A percentile compares a stretch with the other conserved stretches of the same genome.
Evolutionary conservation across 257 asterid species (phyloP).

Genomic region (Nicotiana otophora): DNA sequence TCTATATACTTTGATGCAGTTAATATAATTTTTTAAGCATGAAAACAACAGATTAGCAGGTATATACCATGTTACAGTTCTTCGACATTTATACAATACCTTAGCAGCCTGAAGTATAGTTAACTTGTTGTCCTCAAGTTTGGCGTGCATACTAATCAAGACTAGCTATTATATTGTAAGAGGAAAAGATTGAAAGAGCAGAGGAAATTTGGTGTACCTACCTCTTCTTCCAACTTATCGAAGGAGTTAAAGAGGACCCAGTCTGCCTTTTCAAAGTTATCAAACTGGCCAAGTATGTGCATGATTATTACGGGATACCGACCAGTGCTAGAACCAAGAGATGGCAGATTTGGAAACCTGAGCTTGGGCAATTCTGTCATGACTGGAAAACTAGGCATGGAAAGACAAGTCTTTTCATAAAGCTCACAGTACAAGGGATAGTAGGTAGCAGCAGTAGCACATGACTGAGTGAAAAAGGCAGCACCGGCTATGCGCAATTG

Average conservation of each 20-base stretch:
- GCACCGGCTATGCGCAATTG: conserved; percentile 31
- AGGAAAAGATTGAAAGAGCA: not conserved
- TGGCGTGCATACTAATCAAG: not conserved
- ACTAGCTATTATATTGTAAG: not conserved
- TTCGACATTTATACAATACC: not conserved
- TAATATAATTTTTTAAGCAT: not conserved
- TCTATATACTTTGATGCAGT: not conserved
- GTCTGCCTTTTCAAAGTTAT: conserved; percentile 38
- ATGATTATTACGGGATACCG: conserved; percentile 38
- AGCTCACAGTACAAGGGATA: conserved; percentile 49
- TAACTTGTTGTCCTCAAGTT: not conserved
- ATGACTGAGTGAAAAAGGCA: conserved; percentile 57
- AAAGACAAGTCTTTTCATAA: conserved; percentile 21
- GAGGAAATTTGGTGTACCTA: conserved; percentile 7
- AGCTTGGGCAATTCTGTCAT: conserved; percentile 31
- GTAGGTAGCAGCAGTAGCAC: conserved; percentile 45
- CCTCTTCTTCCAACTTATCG: conserved; percentile 49
- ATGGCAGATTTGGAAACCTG: conserved; percentile 40
- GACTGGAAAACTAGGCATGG: conserved; percentile 25
- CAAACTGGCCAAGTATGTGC: conserved; percentile 38
- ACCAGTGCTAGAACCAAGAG: conserved; percentile 44
- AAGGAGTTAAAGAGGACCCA: conserved; percentile 68
- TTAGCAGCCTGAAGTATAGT: not conserved
- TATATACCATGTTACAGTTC: not conserved
- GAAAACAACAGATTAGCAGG: not conserved